Percentiles rank a stretch among this genome's conserved stretches.
phyloP scores from a whole-genome alignment of 2,329 filamentous ascomycete species.

The Mollisiaceae sp. region DNA sequence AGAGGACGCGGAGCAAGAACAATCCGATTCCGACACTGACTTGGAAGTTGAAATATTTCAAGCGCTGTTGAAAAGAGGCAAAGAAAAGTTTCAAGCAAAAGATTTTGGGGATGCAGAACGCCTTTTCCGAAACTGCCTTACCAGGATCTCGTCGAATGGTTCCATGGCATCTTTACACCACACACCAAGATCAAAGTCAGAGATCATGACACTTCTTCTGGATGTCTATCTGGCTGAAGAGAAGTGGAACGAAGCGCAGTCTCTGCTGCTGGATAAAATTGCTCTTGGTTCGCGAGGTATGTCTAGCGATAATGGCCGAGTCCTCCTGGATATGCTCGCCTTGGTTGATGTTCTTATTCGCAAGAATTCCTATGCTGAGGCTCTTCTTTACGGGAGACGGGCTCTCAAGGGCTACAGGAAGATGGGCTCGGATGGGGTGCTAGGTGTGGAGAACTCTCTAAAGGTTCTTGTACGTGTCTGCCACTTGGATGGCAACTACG shows the following conservation, averaged over 20 bases:
- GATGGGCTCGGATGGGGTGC: constrained; percentile 12
- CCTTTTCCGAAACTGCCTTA: constrained; percentile 25
- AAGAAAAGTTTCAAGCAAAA: constrained; percentile 22
- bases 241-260: background rate
- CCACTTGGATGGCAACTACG: constrained; percentile 13
- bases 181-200: background rate
- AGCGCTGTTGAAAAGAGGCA: constrained; percentile 23
- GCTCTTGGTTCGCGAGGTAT: background rate
- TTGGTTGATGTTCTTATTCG: constrained; percentile 20
- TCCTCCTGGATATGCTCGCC: constrained; percentile 16
- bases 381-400: constrained; percentile 23
- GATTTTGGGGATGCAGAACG: constrained; percentile 23
- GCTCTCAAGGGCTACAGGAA: constrained; percentile 26
- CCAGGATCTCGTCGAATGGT: background rate
- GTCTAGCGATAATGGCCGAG: constrained; percentile 4
- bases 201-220: background rate
- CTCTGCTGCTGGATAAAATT: background rate
- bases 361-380: constrained; percentile 22
- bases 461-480: constrained; percentile 14
- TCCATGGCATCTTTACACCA: background rate
- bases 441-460: constrained; percentile 18
- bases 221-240: background rate
- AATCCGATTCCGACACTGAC: constrained; percentile 25
- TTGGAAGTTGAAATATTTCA: constrained; percentile 25
- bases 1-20: constrained; percentile 6